Percentiles rank a stretch among this genome's conserved stretches.
phyloP scores from a whole-genome alignment of 2,329 filamentous ascomycete genomes.

The Ascochyta fabae region DNA sequence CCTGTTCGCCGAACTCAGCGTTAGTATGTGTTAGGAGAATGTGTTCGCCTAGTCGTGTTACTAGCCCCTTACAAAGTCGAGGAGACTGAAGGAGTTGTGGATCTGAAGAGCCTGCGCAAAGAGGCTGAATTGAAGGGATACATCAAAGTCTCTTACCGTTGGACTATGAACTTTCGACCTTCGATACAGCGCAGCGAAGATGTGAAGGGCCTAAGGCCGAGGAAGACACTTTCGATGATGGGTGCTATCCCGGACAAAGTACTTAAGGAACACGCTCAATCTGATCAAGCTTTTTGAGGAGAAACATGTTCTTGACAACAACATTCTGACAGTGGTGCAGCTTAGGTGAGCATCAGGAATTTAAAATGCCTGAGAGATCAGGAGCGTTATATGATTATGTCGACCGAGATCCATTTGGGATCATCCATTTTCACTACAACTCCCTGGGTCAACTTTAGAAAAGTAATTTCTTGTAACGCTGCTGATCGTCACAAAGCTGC shows the following conservation, averaged over 20 bases:
- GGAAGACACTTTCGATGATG: not conserved
- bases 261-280: constrained; percentile 22
- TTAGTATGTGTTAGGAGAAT: constrained; percentile 5
- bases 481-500: constrained; percentile 6
- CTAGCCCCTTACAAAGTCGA: constrained; percentile 7
- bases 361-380: not conserved
- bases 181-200: not conserved
- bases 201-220: not conserved
- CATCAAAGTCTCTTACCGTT: constrained; percentile 2
- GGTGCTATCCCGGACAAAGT: constrained; percentile 26
- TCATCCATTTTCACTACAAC: constrained; percentile 26
- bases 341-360: not conserved
- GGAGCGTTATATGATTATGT: not conserved
- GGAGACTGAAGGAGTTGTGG: not conserved
- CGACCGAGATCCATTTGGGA: constrained; percentile 18
- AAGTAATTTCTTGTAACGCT: no score
- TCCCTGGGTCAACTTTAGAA: constrained; percentile 16
- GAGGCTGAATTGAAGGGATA: not conserved
- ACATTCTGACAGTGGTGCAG: not conserved
- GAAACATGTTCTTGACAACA: not conserved
- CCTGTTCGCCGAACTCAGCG: constrained; percentile 27
- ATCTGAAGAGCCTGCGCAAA: constrained; percentile 8
- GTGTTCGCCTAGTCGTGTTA: no score
- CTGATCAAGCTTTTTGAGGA: constrained; percentile 22
- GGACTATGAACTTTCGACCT: not conserved